phyloP scores from a whole-genome alignment of 441 rosid genomes.

The Corymbia citriodora region DNA sequence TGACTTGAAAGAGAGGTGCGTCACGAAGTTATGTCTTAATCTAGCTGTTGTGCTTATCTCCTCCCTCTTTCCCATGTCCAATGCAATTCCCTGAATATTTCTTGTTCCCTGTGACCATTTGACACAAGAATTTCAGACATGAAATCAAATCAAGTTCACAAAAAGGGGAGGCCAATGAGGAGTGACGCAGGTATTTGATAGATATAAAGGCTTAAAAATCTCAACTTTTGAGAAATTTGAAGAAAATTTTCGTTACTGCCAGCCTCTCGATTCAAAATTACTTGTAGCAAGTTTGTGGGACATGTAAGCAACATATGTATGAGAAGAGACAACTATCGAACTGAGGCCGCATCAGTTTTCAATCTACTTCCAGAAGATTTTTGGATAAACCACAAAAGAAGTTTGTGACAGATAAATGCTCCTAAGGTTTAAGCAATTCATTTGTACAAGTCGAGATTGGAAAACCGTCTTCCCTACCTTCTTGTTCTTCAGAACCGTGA shows the following conservation, averaged over 20 bases:
- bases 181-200: not conserved
- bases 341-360: not conserved
- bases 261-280: not conserved
- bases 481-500: conserved; percentile 21
- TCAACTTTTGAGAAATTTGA: not conserved
- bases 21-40: not conserved
- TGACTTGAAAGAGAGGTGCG: conserved; percentile 3
- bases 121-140: no score
- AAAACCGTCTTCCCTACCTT: conserved; percentile 23
- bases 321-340: not conserved
- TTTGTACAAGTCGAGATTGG: not conserved
- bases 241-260: no score
- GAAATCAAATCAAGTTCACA: not conserved
- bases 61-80: conserved; percentile 29
- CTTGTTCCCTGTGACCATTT: conserved; percentile 37
- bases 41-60: not conserved
- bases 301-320: not conserved
- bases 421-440: not conserved
- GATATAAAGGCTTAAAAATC: not conserved
- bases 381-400: not conserved
- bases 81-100: conserved; percentile 35
- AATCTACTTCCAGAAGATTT: not conserved
- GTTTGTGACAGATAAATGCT: conserved; percentile 4
- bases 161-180: not conserved
- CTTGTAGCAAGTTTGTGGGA: not conserved